A percentile compares a stretch with the other conserved stretches of the same genome.
These are phyloP conservation scores for Glycine tomentella DNA, from an alignment of 306 rosid species.

Conservation along the genomic window DNA sequence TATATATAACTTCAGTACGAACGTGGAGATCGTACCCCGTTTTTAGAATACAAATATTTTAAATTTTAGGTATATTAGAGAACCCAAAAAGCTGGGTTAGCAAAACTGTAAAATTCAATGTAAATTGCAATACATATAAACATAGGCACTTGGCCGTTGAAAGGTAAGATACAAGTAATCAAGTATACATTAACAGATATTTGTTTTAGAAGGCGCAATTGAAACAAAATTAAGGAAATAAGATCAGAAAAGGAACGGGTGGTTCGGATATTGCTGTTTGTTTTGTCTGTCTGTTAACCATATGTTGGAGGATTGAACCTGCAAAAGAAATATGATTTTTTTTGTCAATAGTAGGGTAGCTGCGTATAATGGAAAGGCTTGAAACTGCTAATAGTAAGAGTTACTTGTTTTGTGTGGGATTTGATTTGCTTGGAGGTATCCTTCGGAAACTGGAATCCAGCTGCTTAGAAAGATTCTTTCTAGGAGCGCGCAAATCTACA, in stretches of 20 bases:
- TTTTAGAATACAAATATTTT: not conserved
- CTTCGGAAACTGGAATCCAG: conserved; percentile 58
- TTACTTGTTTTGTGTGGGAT: conserved; percentile 79
- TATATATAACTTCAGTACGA: not conserved
- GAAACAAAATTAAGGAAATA: conserved; percentile 29
- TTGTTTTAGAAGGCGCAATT: conserved; percentile 6
- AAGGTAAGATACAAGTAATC: conserved; percentile 11
- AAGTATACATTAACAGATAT: conserved; percentile 15
- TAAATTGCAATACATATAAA: conserved; percentile 43
- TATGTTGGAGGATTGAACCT: conserved; percentile 62
- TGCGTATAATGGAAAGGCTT: conserved; percentile 40
- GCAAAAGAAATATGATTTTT: conserved; percentile 47
- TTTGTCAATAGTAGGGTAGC: conserved; percentile 43
- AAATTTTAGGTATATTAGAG: conserved; percentile 28
- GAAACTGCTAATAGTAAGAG: conserved; percentile 42
- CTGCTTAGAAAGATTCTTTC: conserved; percentile 57
- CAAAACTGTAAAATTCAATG: conserved; percentile 51
- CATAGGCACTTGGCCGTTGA: conserved; percentile 1
- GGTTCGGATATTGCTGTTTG: conserved; percentile 30
- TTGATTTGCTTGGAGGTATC: conserved; percentile 70
- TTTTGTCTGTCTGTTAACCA: conserved; percentile 44
- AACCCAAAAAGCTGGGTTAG: conserved; percentile 38
- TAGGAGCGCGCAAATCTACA: conserved; percentile 1
- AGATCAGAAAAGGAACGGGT: conserved; percentile 19
- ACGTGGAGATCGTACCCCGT: conserved; percentile 27